phyloP scores from a whole-genome alignment of 2,329 filamentous ascomycete species.

The Paraphaeosphaeria minitans region DNA sequence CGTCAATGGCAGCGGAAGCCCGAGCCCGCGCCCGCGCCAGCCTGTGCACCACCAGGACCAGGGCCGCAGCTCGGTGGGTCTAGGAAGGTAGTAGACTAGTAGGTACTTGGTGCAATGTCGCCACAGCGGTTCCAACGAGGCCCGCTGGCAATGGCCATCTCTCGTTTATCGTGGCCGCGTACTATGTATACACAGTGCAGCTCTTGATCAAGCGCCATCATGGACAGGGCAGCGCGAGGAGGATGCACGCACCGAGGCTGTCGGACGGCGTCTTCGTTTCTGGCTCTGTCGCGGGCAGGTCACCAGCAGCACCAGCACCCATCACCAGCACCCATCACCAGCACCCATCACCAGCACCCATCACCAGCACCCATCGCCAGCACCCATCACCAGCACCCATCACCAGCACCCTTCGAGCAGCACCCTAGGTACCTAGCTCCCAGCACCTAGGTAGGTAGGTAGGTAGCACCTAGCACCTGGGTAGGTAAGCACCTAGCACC shows the following conservation, averaged over 20 bases:
- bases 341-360: no score
- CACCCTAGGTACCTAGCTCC: no score
- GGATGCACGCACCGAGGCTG: slow-evolving; percentile 3
- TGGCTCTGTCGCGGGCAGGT: slow-evolving; percentile 9
- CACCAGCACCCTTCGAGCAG: slow-evolving; percentile 17
- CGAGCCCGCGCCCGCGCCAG: slow-evolving; percentile 1
- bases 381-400: no score
- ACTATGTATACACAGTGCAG: neutral
- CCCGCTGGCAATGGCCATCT: neutral
- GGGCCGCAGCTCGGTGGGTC: no score
- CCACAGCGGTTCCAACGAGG: neutral
- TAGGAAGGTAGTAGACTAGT: no score
- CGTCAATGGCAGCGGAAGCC: slow-evolving; percentile 1
- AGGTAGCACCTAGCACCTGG: no score
- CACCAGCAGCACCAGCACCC: slow-evolving; percentile 17
- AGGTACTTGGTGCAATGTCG: no score
- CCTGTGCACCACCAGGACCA: slow-evolving; percentile 5
- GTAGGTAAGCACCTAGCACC: no score
- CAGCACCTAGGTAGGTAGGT: no score
- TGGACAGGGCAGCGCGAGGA: slow-evolving; percentile 1
- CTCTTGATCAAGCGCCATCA: neutral
- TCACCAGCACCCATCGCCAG: no score
- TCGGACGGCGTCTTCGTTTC: neutral
- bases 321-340: no score
- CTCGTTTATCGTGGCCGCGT: neutral